phyloP scores from a whole-genome alignment of 495 filamentous ascomycete species.

The Aspergillus sclerotioniger region DNA sequence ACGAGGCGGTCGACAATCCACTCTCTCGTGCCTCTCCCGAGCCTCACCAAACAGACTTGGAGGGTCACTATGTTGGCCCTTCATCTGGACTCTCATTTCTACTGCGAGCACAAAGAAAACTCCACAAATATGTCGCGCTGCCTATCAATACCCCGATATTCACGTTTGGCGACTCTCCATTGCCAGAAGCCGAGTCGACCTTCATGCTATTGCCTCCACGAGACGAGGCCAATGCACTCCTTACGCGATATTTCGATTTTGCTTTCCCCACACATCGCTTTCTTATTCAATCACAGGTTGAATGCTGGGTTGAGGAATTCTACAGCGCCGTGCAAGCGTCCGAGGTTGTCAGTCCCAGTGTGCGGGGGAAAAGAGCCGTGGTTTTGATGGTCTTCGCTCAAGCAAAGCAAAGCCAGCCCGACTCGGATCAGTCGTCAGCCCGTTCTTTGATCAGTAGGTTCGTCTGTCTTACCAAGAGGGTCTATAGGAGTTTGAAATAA shows the following conservation, averaged over 20 bases:
- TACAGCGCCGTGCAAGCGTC: slow-evolving; percentile 15
- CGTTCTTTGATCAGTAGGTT: slow-evolving; percentile 9
- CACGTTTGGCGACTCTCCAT: slow-evolving; percentile 31
- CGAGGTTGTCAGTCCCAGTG: slow-evolving; percentile 4
- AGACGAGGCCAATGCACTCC: slow-evolving; percentile 21
- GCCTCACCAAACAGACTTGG: slow-evolving; percentile 30
- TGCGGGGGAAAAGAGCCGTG: slow-evolving; percentile 18
- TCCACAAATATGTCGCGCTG: slow-evolving; percentile 25
- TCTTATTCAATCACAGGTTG: slow-evolving; percentile 23
- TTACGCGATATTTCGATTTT: slow-evolving; percentile 35
- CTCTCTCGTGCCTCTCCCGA: slow-evolving; percentile 27
- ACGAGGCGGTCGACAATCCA: neutral
- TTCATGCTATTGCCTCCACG: slow-evolving; percentile 25
- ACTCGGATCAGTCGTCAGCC: neutral
- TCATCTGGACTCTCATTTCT: slow-evolving; percentile 36
- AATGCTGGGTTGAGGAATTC: slow-evolving; percentile 22
- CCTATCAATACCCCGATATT: slow-evolving; percentile 25
- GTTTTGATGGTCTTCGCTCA: slow-evolving; percentile 27
- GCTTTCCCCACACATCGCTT: slow-evolving; percentile 37
- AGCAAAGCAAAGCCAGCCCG: slow-evolving; percentile 19
- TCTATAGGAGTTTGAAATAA: too few relatives aligned
- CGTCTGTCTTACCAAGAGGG: too few relatives aligned
- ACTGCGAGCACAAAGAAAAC: slow-evolving; percentile 29
- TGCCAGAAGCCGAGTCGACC: slow-evolving; percentile 24
- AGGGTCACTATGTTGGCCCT: slow-evolving; percentile 37